These are phyloP conservation scores for Paraglomus brasilianum DNA, from an alignment of 192 early-diverging fungal species.

Conservation along the genomic window DNA sequence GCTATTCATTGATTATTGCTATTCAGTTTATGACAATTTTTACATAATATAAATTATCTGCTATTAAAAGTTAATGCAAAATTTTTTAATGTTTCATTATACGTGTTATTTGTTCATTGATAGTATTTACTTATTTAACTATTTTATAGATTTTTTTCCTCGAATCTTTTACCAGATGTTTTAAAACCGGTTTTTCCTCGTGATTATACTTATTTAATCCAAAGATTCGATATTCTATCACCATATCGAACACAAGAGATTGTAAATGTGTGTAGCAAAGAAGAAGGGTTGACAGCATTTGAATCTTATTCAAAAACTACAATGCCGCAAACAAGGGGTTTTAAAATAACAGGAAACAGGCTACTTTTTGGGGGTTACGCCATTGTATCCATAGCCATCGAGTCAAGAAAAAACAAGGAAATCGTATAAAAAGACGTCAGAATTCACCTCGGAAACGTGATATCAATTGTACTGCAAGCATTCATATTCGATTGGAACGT, in stretches of 20 bases:
- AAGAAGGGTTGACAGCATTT: background rate
- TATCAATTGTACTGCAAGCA: background rate
- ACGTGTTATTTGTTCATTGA: too few species aligned
- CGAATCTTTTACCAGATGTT: background rate
- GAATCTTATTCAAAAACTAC: conserved; percentile 2
- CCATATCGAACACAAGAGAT: background rate
- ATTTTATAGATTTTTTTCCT: too few species aligned
- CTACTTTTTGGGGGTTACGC: background rate
- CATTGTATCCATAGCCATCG: conserved; percentile 10
- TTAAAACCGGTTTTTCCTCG: background rate
- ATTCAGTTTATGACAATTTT: too few species aligned
- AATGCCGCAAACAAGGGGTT: background rate
- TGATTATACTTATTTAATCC: background rate
- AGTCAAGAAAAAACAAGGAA: conserved; percentile 5
- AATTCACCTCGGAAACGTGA: background rate
- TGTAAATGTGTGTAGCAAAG: background rate
- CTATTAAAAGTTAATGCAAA: too few species aligned
- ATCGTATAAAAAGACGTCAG: background rate
- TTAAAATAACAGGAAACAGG: background rate
- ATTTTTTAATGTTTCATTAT: too few species aligned
- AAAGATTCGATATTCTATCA: background rate
- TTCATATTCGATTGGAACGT: background rate
- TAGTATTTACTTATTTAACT: too few species aligned
- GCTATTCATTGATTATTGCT: too few species aligned
- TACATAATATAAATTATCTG: too few species aligned